phyloP scores from a whole-genome alignment of 768 basidiomycete genomes.

The Podaxis sp. region DNA sequence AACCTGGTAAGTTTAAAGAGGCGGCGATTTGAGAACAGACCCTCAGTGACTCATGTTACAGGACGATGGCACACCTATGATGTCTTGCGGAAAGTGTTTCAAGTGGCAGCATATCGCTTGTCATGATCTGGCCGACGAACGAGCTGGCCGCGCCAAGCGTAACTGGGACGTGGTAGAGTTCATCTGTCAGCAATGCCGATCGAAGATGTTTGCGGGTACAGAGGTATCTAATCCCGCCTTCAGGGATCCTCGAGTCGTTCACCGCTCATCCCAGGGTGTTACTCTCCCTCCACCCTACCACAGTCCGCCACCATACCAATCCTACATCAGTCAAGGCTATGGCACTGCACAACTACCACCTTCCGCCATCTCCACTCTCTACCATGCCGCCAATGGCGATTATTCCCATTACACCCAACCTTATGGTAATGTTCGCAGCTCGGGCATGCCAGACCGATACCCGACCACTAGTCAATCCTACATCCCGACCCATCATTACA shows the following conservation, averaged over 20 bases:
- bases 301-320: not conserved
- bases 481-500: conserved; percentile 5
- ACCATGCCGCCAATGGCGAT: conserved; percentile 10
- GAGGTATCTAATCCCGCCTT: not conserved
- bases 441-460: conserved; percentile 4
- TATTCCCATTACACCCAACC: conserved; percentile 8
- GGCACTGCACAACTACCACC: not conserved
- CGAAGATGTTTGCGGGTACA: conserved; percentile 12
- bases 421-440: not conserved
- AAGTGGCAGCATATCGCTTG: conserved; percentile 92
- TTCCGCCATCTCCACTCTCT: conserved; percentile 5
- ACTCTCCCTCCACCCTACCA: not conserved
- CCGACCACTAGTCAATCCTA: conserved; percentile 1
- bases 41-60: conserved; percentile 26
- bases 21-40: not conserved
- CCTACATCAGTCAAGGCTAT: conserved; percentile 1
- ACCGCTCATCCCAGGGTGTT: not conserved
- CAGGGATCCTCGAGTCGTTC: not conserved
- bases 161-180: conserved; percentile 91
- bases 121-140: conserved; percentile 70
- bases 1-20: conserved; percentile 57
- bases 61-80: conserved; percentile 79
- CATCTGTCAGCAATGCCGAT: conserved; percentile 60
- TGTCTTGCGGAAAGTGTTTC: conserved; percentile 78
- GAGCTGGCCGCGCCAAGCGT: conserved; percentile 61